Conservation (phyloP, 441 rosid genomes). For the Kokia cookei region DNA sequence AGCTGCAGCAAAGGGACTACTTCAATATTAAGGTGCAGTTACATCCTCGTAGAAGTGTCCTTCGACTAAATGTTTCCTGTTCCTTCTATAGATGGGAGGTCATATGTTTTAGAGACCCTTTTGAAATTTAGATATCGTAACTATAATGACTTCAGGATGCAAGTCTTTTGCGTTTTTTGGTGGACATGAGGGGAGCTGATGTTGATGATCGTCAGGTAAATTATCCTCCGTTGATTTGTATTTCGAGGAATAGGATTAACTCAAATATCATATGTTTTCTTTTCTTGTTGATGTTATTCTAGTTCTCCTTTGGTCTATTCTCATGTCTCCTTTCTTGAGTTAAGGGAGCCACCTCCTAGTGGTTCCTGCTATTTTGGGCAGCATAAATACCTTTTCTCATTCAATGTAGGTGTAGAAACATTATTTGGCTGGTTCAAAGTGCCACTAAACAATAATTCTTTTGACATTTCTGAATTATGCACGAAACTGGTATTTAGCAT, state of each 20-base stretch:
- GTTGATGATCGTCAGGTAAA: conserved; percentile 80
- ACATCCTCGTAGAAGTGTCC: not conserved
- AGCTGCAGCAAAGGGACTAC: conserved; percentile 85
- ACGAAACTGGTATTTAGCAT: not conserved
- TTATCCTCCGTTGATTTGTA: conserved; percentile 3
- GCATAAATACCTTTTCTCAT: not conserved
- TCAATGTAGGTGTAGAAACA: not conserved
- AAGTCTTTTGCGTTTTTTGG: conserved; percentile 84
- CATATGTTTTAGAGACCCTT: not conserved
- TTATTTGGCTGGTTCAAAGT: not conserved
- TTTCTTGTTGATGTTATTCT: not conserved
- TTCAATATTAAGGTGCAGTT: conserved; percentile 59
- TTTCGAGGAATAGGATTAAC: not conserved
- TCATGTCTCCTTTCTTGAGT: not conserved
- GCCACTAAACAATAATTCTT: not conserved
- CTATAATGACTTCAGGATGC: conserved; percentile 62
- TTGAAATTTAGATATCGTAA: conserved; percentile 12
- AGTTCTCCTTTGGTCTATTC: not conserved
- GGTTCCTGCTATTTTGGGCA: not conserved
- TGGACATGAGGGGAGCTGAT: conserved; percentile 93
- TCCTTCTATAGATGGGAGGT: not conserved
- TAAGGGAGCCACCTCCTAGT: not conserved
- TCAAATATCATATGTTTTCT: not conserved
- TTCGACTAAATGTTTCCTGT: not conserved
- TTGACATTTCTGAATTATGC: not conserved